These are phyloP conservation scores for Aspergillus caelatus DNA, from an alignment of 2,329 filamentous ascomycete genomes.

Conservation along the genomic window DNA sequence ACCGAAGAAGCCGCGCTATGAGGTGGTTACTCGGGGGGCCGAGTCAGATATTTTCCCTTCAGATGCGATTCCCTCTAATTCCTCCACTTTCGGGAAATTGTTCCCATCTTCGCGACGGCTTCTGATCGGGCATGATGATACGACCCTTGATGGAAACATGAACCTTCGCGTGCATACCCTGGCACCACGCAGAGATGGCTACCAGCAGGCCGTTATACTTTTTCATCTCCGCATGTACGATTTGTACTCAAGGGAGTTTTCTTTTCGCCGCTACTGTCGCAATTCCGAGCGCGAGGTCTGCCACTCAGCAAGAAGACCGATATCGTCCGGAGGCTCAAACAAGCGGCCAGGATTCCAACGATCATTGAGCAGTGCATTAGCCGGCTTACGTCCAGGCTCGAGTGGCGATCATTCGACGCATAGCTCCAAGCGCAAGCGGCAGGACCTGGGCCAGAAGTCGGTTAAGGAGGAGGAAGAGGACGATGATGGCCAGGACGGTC, in stretches of 20 bases:
- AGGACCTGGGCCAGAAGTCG: conserved; percentile 57
- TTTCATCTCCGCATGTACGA: conserved; percentile 97
- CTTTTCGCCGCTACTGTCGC: conserved; percentile 85
- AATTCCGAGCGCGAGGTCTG: conserved; percentile 93
- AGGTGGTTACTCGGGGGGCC: conserved; percentile 53
- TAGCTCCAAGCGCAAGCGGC: conserved; percentile 51
- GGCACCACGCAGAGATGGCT: conserved; percentile 59
- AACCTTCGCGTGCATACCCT: conserved; percentile 87
- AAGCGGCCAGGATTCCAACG: conserved; percentile 57
- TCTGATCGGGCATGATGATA: conserved; percentile 85
- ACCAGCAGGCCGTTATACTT: conserved; percentile 70
- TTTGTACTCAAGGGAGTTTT: conserved; percentile 82
- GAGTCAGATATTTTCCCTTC: conserved; percentile 59
- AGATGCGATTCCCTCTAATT: conserved; percentile 74
- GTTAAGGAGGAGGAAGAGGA: conserved; percentile 23
- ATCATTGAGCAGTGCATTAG: conserved; percentile 63
- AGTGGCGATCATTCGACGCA: conserved; percentile 50
- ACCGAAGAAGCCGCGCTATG: conserved; percentile 53
- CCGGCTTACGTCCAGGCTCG: conserved; percentile 58
- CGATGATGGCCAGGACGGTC: conserved; percentile 15
- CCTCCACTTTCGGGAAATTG: conserved; percentile 77
- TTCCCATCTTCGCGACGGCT: conserved; percentile 85
- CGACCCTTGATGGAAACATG: conserved; percentile 91
- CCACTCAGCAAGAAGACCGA: conserved; percentile 69
- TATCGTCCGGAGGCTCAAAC: conserved; percentile 53